A percentile compares a stretch with the other conserved stretches of the same genome.
Evolutionary conservation across 257 asterid species (phyloP).

Genomic region (Eustoma russellianum): DNA sequence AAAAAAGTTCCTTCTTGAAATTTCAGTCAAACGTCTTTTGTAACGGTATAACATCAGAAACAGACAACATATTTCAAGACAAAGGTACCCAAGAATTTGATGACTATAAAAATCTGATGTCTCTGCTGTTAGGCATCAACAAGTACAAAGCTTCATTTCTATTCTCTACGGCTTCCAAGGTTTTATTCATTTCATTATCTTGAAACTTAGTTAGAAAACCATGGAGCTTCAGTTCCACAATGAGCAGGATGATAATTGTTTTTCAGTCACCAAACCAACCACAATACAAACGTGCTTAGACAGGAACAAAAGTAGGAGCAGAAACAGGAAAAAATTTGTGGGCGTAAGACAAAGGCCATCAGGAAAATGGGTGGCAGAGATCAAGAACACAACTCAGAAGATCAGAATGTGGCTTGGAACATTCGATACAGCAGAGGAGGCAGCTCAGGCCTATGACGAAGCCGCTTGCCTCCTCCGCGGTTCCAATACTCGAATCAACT

Average conservation of each 20-base stretch:
- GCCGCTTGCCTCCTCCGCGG: conserved; percentile 85
- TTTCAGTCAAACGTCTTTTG: conserved; percentile 36
- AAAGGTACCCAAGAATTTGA: conserved; percentile 11
- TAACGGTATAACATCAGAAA: conserved; percentile 12
- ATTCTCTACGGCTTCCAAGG: conserved; percentile 1
- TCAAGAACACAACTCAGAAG: conserved; percentile 86
- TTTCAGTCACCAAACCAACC: too few species aligned
- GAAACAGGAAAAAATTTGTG: conserved; percentile 46
- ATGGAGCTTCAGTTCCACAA: conserved; percentile 48
- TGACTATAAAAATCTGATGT: conserved; percentile 28
- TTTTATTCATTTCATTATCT: not conserved
- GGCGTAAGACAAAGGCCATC: conserved; percentile 89
- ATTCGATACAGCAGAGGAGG: conserved; percentile 81
- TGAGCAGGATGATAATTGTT: not conserved
- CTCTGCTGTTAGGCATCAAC: conserved; percentile 17
- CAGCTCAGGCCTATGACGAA: conserved; percentile 80
- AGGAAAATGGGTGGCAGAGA: conserved; percentile 87
- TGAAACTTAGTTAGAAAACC: not conserved
- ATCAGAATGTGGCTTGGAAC: conserved; percentile 91
- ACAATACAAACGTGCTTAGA: conserved; percentile 2
- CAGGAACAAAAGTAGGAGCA: conserved; percentile 23
- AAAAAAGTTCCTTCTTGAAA: conserved; percentile 6
- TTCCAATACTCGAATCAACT: conserved; percentile 64
- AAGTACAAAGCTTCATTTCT: conserved; percentile 1
- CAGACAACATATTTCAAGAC: conserved; percentile 33